These are phyloP conservation scores for Diplodia seriata DNA, from an alignment of 2,329 filamentous ascomycete genomes.

Conservation along the genomic window DNA sequence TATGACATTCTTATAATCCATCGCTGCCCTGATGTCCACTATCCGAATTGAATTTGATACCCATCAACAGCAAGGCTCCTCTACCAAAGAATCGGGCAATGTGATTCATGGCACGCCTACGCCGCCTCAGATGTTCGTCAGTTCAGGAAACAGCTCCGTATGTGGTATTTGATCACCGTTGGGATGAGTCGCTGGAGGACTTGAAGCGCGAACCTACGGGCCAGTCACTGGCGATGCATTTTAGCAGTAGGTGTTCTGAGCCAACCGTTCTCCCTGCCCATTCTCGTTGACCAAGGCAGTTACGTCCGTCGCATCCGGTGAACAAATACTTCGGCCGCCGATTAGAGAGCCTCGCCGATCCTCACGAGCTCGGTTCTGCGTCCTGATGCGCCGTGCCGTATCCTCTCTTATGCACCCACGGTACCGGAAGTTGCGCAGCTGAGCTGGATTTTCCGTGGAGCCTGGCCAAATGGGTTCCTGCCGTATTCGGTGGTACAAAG, in stretches of 20 bases:
- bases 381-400: slow-evolving; percentile 5
- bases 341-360: neutral
- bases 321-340: slow-evolving; percentile 9
- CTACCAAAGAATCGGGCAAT: neutral
- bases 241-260: slow-evolving; percentile 3
- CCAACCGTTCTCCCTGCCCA: neutral
- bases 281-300: neutral
- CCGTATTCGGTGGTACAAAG: neutral
- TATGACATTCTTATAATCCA: slow-evolving; percentile 6
- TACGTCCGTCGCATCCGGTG: neutral
- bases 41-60: neutral
- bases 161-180: neutral
- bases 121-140: slow-evolving; percentile 4
- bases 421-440: slow-evolving; percentile 14
- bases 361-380: neutral
- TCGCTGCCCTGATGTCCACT: neutral
- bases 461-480: neutral
- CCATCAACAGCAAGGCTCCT: neutral
- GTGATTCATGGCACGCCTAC: slow-evolving; percentile 19
- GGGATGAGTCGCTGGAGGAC: neutral
- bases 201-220: slow-evolving; percentile 1
- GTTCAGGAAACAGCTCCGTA: neutral
- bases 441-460: neutral
- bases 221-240: slow-evolving; percentile 1
- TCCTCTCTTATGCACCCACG: neutral